These are phyloP conservation scores for Penicillium argentinense DNA, from an alignment of 495 filamentous ascomycete genomes.

Conservation along the genomic window DNA sequence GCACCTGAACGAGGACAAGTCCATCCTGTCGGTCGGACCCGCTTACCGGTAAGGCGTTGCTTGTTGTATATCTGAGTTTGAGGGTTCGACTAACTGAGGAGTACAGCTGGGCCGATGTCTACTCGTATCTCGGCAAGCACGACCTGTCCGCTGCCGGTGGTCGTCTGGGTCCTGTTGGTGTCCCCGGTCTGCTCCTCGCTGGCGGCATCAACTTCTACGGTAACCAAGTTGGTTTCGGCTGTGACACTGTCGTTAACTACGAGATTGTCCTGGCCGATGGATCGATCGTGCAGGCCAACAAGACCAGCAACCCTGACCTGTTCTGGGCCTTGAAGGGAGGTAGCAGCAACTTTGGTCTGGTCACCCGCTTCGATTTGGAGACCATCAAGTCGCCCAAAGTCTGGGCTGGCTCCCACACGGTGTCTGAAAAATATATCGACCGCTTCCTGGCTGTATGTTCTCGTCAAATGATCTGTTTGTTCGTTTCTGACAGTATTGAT, in stretches of 20 bases:
- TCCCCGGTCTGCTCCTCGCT: conserved; percentile 47
- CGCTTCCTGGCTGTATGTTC: conserved; percentile 28
- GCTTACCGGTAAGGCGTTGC: conserved; percentile 20
- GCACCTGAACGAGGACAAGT: conserved; percentile 27
- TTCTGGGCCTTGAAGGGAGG: conserved; percentile 61
- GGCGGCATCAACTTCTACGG: conserved; percentile 53
- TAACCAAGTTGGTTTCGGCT: conserved; percentile 46
- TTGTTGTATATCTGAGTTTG: background rate
- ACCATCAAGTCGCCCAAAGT: conserved; percentile 50
- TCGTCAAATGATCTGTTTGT: background rate
- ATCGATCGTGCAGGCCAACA: conserved; percentile 52
- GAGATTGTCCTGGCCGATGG: conserved; percentile 64
- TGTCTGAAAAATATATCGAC: conserved; percentile 28
- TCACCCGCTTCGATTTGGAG: conserved; percentile 48
- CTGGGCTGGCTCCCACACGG: conserved; percentile 42
- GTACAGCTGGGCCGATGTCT: conserved; percentile 56
- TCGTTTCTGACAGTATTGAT: background rate
- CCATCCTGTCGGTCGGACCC: conserved; percentile 29
- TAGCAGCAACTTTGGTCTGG: conserved; percentile 55
- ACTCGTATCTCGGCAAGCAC: conserved; percentile 43
- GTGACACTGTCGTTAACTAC: conserved; percentile 51
- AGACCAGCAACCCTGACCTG: conserved; percentile 52
- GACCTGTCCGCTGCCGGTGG: conserved; percentile 54
- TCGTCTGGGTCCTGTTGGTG: conserved; percentile 54
- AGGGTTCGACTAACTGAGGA: conserved; percentile 15